Evolutionary conservation across 78 protist genomes (phyloP), one percentile per base, ranked within the genome.

Genomic region (Cavenderia fasciculata): DNA sequence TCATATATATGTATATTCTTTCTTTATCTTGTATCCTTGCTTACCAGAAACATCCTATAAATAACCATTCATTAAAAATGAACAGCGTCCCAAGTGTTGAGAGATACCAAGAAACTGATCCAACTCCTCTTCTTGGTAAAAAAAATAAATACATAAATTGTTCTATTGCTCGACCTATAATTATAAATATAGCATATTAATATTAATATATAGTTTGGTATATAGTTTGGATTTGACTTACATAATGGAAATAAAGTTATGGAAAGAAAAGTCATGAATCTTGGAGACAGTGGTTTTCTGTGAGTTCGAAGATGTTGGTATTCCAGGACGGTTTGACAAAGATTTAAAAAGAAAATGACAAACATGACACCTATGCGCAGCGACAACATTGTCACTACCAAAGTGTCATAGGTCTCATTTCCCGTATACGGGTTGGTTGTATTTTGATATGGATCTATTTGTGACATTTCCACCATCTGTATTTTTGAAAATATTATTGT

Each of bases 11-110:
- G n/a, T n/a, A n/a, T n/a, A n/a, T n/a, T n/a, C n/a, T n/a, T n/a
- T n/a, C n/a, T n/a, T n/a, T n/a, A n/a, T n/a, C n/a, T n/a, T n/a
- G n/a, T n/a, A n/a, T n/a, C n/a, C n/a, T n/a, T n/a, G n/a, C n/a
- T n/a, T n/a, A n/a, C 88, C 88, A 79, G 49, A 79, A 79, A 65
- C 88, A 47, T 27, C 77, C 88, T 27, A 79, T 79, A 66, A 65
- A 79, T 29, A 79, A 34, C 87, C 87, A 59, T 18, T 77, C 36
- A n/a, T 38, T 11, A 25, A 70, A 79, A n/a, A 79, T 49, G 51
- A 79, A 79, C 12, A 59, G 49, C 2, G 88, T 79, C 25, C 70
- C 74, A 31, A 46, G 66, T 2, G 66, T 38, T 11, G 52, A 52
- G 5, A 79, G 40, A 31, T 31, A 47, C 40, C 59, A 65, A 25